Evolutionary conservation across 2,329 filamentous ascomycete species (phyloP).

Genomic region (Magnaporthiopsis incrustans): DNA sequence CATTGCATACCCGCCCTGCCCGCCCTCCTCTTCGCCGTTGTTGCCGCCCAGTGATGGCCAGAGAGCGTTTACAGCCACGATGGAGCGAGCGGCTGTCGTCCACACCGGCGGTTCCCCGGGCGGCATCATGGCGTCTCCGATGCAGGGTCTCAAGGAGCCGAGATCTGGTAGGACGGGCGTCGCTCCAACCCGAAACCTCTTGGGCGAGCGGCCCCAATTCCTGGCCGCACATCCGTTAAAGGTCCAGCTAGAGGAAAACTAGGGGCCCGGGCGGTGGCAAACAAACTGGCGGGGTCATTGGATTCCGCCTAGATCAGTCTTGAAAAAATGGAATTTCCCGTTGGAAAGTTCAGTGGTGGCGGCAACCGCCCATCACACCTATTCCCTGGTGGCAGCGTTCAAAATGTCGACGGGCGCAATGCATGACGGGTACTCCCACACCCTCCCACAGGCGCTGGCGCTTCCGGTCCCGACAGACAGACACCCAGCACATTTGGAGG

Average conservation of each 20-base stretch:
- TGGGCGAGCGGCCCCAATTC: neutral
- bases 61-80: neutral
- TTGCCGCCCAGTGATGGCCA: neutral
- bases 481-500: too few species aligned
- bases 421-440: neutral
- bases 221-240: too few species aligned
- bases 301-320: neutral
- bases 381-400: neutral
- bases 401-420: neutral
- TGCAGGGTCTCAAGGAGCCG: neutral
- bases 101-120: conserved; percentile 1
- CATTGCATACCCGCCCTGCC: conserved; percentile 5
- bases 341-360: too few species aligned
- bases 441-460: too few species aligned
- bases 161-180: neutral
- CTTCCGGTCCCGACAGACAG: too few species aligned
- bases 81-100: neutral
- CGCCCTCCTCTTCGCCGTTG: neutral
- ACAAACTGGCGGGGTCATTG: neutral
- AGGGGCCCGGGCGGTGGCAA: neutral
- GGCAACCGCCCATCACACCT: neutral
- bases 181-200: neutral
- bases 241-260: too few species aligned
- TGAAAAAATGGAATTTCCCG: neutral
- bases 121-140: neutral